Evolutionary conservation across 2,329 filamentous ascomycete genomes (phyloP), one percentile per base, ranked within the genome.

Genomic region (Colletotrichum godetiae): DNA sequence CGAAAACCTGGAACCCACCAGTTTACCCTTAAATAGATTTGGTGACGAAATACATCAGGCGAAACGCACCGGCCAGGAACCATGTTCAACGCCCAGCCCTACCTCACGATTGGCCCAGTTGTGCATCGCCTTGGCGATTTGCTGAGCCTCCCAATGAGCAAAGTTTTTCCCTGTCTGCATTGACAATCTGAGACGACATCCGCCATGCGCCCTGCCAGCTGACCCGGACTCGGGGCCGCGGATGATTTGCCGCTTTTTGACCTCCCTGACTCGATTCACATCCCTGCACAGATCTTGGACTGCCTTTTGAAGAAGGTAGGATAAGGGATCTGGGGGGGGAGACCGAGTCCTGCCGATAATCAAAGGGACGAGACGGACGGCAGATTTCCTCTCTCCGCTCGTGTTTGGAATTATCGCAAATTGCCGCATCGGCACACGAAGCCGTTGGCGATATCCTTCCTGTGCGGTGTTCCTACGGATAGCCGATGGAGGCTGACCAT

Each of bases 181-280:
- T 69, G 70, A 69, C 42, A 29, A 11, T 49, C 59, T 65, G 55
- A 65, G 66, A 73, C 55, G 33, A 70, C 59, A 24, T 65, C 42
- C 46, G 46, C 70, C 49, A 59, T 70, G 70, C 59, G 53, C 22
- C 31, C 59, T 64, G 42, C 55, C 70, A 70, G 59, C 53, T 69
- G 66, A 42, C 66, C 53, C 31, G 53, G 59, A 24, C 12, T 49
- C 57, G 52, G 49, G 52, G 29, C 13, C 35, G 59, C 22, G 59
- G 55, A 58, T 35, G 49, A 67, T 61, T 71, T 67, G 24, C 56
- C 68, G 56, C 37, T 35, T 64, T 62, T 64, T n/a, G 15, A 58
- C 33, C 29, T 13, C 12, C 37, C 64, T 68, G 64, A 72, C 64
- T 72, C 64, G 68, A 53, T 52, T 46, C 42, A 42, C 22, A 72